Base-by-base conservation (phyloP, 768 basidiomycete genomes). In the Dendrothele bispora region DNA sequence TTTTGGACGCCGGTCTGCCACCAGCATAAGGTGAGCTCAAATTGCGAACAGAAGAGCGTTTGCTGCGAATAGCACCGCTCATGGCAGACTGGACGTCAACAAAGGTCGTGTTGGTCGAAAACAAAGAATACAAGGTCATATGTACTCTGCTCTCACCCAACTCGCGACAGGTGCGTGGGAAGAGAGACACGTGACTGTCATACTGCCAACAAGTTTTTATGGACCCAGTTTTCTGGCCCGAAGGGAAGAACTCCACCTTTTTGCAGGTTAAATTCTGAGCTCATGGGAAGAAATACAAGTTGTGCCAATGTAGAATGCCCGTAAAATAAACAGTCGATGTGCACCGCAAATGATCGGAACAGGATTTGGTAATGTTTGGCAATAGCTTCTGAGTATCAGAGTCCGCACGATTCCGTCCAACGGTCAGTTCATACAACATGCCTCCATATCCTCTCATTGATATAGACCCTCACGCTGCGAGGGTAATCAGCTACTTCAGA, bases 371-470 rank as follows among this genome's bases (percentile, higher is more conserved):
- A n/a, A n/a, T n/a, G n/a, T n/a, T n/a, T n/a, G n/a, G n/a, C n/a
- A n/a, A n/a, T n/a, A n/a, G n/a, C n/a, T n/a, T n/a, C n/a, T n/a
- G n/a, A n/a, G n/a, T n/a, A n/a, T n/a, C n/a, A n/a, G n/a, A n/a
- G n/a, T n/a, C n/a, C n/a, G n/a, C n/a, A n/a, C n/a, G n/a, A n/a
- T n/a, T 17, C 24, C 14, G 7, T 27, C 27, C 26, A 18, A 11
- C 18, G 6, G 14, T 42, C 14, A 6, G 12, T n/a, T 24, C 15
- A 42, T 43, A 53, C 57, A 32, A 69, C 52, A 79, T 80, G 78
- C 77, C 80, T 42, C 83, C 84, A 21, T 95, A 83, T 71, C 94
- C 94, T 39, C 84, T 95, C 68, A 89, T 98, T 70, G 95, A 98
- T 69, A 75, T 83, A 0, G 95, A 98, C 74, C 95, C 95, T 8